These are phyloP conservation scores for Isatis lusitanica DNA, from an alignment of 441 rosid genomes.

Conservation along the genomic window DNA sequence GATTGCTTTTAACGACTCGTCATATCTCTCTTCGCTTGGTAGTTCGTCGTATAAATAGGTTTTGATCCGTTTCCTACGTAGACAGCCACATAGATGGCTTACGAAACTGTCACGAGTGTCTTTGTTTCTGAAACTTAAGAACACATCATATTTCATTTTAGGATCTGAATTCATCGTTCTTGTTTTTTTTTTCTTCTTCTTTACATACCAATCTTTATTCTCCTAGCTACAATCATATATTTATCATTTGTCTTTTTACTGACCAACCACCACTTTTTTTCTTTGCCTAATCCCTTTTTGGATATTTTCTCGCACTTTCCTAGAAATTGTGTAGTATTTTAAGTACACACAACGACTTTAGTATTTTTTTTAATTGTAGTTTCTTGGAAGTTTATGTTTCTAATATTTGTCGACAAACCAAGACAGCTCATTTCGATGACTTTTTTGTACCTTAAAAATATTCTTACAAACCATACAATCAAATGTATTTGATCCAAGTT, in stretches of 20 bases:
- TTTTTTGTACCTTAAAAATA: not conserved
- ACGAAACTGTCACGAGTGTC: conserved; percentile 34
- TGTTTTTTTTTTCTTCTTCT: not conserved
- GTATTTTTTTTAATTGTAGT: not conserved
- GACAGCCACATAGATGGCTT: conserved; percentile 36
- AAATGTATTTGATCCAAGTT: not conserved
- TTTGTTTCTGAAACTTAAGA: conserved; percentile 27
- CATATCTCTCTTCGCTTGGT: conserved; percentile 11
- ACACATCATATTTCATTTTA: conserved; percentile 28
- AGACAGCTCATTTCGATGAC: not conserved
- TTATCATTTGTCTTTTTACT: not conserved
- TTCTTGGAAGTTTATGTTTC: not conserved
- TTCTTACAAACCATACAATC: not conserved
- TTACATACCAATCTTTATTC: not conserved
- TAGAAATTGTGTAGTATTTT: not conserved
- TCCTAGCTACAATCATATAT: not conserved
- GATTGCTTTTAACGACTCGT: conserved; percentile 25
- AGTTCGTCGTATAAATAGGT: conserved; percentile 29
- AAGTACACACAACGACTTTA: not conserved
- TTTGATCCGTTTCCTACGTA: conserved; percentile 14
- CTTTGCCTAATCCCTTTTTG: not conserved
- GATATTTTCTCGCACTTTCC: not conserved
- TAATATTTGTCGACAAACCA: not conserved
- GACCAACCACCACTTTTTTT: not conserved
- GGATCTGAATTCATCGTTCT: not conserved